Conservation (phyloP, 2,329 filamentous ascomycete genomes). For the Fusarium sp. region DNA sequence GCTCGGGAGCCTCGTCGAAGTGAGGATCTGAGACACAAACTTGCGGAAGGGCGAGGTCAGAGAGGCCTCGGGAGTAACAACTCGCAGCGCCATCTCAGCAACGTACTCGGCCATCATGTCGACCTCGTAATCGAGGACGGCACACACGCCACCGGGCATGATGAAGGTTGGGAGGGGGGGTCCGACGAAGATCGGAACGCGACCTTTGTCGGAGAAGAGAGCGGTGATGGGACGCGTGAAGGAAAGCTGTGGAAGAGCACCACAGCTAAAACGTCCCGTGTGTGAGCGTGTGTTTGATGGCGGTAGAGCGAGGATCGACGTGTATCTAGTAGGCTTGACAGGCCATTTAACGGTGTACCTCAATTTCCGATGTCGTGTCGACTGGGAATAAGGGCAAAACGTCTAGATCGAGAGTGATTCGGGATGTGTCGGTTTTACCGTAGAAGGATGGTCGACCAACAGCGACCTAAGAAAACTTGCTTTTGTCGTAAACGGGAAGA, state of each 20-base stretch:
- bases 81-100: conserved; percentile 81
- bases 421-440: conserved; percentile 8
- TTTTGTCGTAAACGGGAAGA: conserved; percentile 28
- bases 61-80: conserved; percentile 64
- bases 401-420: conserved; percentile 13
- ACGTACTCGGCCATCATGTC: conserved; percentile 96
- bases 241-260: conserved; percentile 20
- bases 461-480: conserved; percentile 13
- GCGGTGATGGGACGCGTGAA: conserved; percentile 33
- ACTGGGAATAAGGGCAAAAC: conserved; percentile 31
- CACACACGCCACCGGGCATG: conserved; percentile 87
- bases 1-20: conserved; percentile 88
- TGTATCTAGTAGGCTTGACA: conserved; percentile 41
- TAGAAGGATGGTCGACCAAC: conserved; percentile 8
- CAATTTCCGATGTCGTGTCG: conserved; percentile 29
- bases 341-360: conserved; percentile 51
- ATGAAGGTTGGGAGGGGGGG: conserved; percentile 52
- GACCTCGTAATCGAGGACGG: conserved; percentile 96
- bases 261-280: conserved; percentile 32
- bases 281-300: conserved; percentile 5
- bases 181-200: conserved; percentile 55
- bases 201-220: conserved; percentile 53
- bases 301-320: conserved; percentile 29
- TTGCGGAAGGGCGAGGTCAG: conserved; percentile 84
- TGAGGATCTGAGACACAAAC: conserved; percentile 91